These are phyloP conservation scores for Chlamydomonas schloesseri DNA, from an alignment of 139 green algal species.

Conservation along the genomic window DNA sequence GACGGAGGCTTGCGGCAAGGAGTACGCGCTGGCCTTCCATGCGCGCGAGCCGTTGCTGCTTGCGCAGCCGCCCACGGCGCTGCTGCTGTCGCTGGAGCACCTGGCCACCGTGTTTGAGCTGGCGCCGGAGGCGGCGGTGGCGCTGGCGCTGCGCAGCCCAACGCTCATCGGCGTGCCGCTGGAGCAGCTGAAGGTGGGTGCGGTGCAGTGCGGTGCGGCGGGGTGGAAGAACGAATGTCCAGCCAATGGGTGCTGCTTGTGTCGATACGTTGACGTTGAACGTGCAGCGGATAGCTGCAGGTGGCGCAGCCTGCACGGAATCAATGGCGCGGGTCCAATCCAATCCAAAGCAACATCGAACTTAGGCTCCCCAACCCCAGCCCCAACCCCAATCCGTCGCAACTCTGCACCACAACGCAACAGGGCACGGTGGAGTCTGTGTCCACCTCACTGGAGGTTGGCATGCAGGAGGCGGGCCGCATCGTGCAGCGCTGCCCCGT, in stretches of 20 bases:
- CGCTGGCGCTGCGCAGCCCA: conserved; percentile 2
- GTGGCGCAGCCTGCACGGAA: too few relatives aligned
- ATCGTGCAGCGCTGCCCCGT: neutral
- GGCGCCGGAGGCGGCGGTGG: conserved; percentile 8
- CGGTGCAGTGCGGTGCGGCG: too few relatives aligned
- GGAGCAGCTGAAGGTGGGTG: neutral
- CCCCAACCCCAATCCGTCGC: too few relatives aligned
- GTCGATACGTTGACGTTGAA: too few relatives aligned
- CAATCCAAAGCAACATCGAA: too few relatives aligned
- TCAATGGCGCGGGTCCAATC: too few relatives aligned
- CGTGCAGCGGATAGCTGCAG: too few relatives aligned
- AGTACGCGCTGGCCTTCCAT: conserved; percentile 35
- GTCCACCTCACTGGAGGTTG: conserved; percentile 30
- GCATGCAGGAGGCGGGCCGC: conserved; percentile 30
- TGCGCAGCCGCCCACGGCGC: neutral
- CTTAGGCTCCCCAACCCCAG: too few relatives aligned
- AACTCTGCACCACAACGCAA: too few relatives aligned
- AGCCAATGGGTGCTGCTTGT: too few relatives aligned
- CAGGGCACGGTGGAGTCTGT: conserved; percentile 12
- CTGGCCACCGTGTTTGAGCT: neutral
- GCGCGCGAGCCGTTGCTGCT: conserved; percentile 36
- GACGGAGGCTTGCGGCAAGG: conserved; percentile 32
- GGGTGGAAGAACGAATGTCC: too few relatives aligned
- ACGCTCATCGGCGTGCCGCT: conserved; percentile 7
- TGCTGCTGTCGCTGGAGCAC: conserved; percentile 35